These are phyloP conservation scores for Komagataea norvegica DNA, from an alignment of 1,139 yeast genomes.

Conservation along the genomic window DNA sequence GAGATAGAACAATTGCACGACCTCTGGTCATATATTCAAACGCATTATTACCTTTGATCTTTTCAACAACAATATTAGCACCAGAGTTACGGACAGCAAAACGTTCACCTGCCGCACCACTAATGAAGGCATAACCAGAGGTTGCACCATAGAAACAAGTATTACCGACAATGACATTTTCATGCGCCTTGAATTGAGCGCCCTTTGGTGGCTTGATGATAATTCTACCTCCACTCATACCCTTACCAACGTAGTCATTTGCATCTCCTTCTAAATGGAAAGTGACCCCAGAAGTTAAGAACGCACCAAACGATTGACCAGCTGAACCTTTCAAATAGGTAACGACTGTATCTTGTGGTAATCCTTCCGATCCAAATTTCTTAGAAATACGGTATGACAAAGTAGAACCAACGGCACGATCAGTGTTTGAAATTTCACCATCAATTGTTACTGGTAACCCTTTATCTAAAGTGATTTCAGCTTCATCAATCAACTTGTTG, in stretches of 20 bases:
- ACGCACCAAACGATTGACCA: slow-evolving; percentile 98
- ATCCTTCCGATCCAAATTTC: slow-evolving; percentile 86
- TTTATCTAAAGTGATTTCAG: slow-evolving; percentile 87
- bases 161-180: slow-evolving; percentile 94
- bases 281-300: slow-evolving; percentile 93
- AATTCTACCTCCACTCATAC: slow-evolving; percentile 91
- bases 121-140: slow-evolving; percentile 85
- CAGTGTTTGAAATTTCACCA: slow-evolving; percentile 90
- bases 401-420: slow-evolving; percentile 93
- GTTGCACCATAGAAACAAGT: slow-evolving; percentile 98
- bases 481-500: slow-evolving; percentile 92
- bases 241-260: slow-evolving; percentile 97
- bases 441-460: slow-evolving; percentile 94
- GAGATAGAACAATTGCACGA: slow-evolving; percentile 87
- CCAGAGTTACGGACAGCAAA: slow-evolving; percentile 98
- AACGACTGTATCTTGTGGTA: slow-evolving; percentile 94
- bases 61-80: slow-evolving; percentile 94
- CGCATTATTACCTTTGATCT: slow-evolving; percentile 92
- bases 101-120: slow-evolving; percentile 98
- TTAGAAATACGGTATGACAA: slow-evolving; percentile 91
- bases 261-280: slow-evolving; percentile 96
- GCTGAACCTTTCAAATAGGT: slow-evolving; percentile 91
- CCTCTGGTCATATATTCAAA: slow-evolving; percentile 99
- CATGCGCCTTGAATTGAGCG: slow-evolving; percentile 86
- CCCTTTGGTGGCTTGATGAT: slow-evolving; percentile 87